phyloP scores from a whole-genome alignment of 2,329 filamentous ascomycete species.

The Tricladium varicosporioides region DNA sequence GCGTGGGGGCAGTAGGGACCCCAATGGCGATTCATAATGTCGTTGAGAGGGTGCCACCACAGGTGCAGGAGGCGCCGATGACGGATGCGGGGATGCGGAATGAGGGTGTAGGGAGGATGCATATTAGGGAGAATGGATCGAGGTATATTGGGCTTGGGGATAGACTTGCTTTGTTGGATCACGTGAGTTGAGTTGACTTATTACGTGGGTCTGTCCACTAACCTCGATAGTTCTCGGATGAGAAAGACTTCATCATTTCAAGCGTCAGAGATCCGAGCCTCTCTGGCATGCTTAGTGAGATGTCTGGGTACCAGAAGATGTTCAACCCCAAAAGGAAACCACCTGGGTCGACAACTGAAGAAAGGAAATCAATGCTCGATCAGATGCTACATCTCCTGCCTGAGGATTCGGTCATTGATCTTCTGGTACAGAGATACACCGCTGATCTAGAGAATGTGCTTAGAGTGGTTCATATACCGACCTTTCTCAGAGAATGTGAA shows the following conservation, averaged over 20 bases:
- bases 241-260: neutral
- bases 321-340: conserved; percentile 4
- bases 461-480: conserved; percentile 21
- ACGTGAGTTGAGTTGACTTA: conserved; percentile 1
- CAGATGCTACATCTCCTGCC: conserved; percentile 22
- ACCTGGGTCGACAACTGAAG: neutral
- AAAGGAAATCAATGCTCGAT: neutral
- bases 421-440: conserved; percentile 14
- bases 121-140: conserved; percentile 3
- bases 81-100: too few relatives aligned
- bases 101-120: neutral
- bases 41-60: neutral
- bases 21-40: neutral
- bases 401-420: conserved; percentile 3
- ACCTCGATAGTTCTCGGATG: conserved; percentile 5
- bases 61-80: too few relatives aligned
- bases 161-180: conserved; percentile 5
- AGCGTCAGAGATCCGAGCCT: neutral
- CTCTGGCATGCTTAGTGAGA: neutral
- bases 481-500: conserved; percentile 14
- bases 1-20: neutral
- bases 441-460: conserved; percentile 19
- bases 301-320: conserved; percentile 1
- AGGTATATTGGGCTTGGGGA: conserved; percentile 10
- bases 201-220: neutral